Evolutionary conservation across 2,329 filamentous ascomycete genomes (phyloP).

Genomic region (Arthrocladium fulminans): DNA sequence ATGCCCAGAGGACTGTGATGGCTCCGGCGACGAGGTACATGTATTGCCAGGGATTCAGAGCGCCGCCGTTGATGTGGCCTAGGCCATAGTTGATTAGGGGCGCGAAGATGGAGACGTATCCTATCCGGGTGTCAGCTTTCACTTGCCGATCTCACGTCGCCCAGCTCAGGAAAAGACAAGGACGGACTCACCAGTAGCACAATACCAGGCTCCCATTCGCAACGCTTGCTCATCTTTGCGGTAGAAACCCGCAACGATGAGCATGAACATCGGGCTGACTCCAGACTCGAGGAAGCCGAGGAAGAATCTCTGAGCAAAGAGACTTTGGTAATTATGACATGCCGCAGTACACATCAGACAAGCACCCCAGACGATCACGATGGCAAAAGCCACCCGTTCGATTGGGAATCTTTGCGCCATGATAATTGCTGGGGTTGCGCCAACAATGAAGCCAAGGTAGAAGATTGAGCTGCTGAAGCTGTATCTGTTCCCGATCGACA

Average conservation of each 20-base stretch:
- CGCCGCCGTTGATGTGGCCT: conserved; percentile 51
- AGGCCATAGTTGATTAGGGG: conserved; percentile 58
- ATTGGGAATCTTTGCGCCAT: conserved; percentile 58
- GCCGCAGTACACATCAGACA: conserved; percentile 61
- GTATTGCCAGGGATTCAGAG: conserved; percentile 57
- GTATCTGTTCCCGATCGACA: conserved; percentile 36
- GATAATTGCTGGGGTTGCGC: conserved; percentile 64
- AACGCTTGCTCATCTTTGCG: conserved; percentile 57
- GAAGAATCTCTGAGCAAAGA: conserved; percentile 60
- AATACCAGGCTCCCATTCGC: conserved; percentile 60
- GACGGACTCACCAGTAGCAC: conserved; percentile 23
- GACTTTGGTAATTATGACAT: conserved; percentile 52
- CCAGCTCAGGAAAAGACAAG: neutral
- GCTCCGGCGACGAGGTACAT: conserved; percentile 59
- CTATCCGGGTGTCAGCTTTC: conserved; percentile 16
- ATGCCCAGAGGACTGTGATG: conserved; percentile 48
- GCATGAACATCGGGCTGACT: conserved; percentile 59
- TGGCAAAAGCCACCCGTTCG: conserved; percentile 51
- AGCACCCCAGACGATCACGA: conserved; percentile 58
- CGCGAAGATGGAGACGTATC: conserved; percentile 38
- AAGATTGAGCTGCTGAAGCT: conserved; percentile 30
- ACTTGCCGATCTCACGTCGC: neutral
- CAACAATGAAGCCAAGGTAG: conserved; percentile 70
- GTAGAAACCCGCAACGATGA: conserved; percentile 53
- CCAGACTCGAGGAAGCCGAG: conserved; percentile 53